Percentiles rank a stretch among this genome's conserved stretches.
Evolutionary conservation across 2,329 filamentous ascomycete genomes (phyloP).

Genomic region (Anthostomella pinea): DNA sequence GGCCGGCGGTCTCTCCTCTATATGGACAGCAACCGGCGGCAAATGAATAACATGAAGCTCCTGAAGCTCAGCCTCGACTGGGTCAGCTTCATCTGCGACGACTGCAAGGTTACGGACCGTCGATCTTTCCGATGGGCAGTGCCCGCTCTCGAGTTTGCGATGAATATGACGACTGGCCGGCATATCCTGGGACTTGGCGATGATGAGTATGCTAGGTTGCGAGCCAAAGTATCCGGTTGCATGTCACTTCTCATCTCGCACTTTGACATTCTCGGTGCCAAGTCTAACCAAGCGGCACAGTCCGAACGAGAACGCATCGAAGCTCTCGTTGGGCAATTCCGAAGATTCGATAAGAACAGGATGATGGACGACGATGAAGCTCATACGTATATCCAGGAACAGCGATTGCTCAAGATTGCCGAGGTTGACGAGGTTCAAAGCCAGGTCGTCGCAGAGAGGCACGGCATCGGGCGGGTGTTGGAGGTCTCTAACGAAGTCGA

Average conservation of each 20-base stretch:
- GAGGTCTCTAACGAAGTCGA: constrained; percentile 96
- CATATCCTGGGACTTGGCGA: constrained; percentile 91
- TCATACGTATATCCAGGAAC: constrained; percentile 67
- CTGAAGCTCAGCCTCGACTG: constrained; percentile 92
- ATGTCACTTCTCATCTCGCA: constrained; percentile 98
- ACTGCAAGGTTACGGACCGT: constrained; percentile 89
- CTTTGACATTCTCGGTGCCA: constrained; percentile 98
- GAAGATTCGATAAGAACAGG: constrained; percentile 73
- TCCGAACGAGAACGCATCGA: constrained; percentile 89
- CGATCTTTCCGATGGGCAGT: constrained; percentile 98
- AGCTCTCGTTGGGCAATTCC: constrained; percentile 71
- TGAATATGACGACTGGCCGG: constrained; percentile 92
- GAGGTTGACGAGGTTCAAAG: constrained; percentile 76
- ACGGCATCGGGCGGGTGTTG: constrained; percentile 83
- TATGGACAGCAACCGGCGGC: constrained; percentile 91
- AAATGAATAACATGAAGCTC: constrained; percentile 96
- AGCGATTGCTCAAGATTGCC: constrained; percentile 69
- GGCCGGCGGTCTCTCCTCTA: constrained; percentile 91
- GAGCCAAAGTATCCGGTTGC: constrained; percentile 89
- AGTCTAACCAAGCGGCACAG: constrained; percentile 88
- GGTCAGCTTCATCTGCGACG: constrained; percentile 97
- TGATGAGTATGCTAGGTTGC: constrained; percentile 77
- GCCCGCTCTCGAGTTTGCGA: constrained; percentile 89
- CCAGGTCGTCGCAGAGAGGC: constrained; percentile 78
- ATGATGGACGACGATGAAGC: constrained; percentile 83